These are phyloP conservation scores for Trypanosoma cruzi DNA, from an alignment of 208 protist species.

Conservation along the genomic window DNA sequence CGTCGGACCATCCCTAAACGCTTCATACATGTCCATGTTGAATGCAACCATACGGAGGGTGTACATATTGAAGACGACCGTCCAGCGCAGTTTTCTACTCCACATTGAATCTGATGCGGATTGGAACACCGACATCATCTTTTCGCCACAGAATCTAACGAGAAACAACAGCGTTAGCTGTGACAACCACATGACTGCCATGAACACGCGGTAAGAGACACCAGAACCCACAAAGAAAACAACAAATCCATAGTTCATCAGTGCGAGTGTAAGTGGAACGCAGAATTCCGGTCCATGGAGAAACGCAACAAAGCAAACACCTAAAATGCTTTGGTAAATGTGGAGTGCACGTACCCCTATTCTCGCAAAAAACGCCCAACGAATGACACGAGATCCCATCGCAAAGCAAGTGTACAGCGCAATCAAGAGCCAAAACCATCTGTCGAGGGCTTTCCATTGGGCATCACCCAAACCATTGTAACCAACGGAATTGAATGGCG, in stretches of 20 bases:
- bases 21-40: constrained; percentile 63
- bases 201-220: constrained; percentile 46
- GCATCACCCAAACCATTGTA: constrained; percentile 11
- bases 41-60: constrained; percentile 87
- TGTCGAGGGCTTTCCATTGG: constrained; percentile 8
- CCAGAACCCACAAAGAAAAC: constrained; percentile 31
- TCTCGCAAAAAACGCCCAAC: background rate
- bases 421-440: background rate
- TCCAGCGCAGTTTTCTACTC: constrained; percentile 50
- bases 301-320: constrained; percentile 26
- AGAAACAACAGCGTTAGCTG: constrained; percentile 35
- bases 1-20: constrained; percentile 10
- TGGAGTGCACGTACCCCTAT: constrained; percentile 2
- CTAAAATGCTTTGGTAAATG: constrained; percentile 32
- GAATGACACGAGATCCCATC: constrained; percentile 5
- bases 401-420: background rate
- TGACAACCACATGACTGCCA: constrained; percentile 48
- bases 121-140: constrained; percentile 25
- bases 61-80: constrained; percentile 64
- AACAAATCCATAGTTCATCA: constrained; percentile 45
- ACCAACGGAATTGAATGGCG: constrained; percentile 10
- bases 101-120: background rate
- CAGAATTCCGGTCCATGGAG: constrained; percentile 39
- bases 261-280: constrained; percentile 28
- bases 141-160: background rate